These are phyloP conservation scores for Paraphaeosphaeria minitans DNA, from an alignment of 2,329 filamentous ascomycete genomes.

Conservation along the genomic window DNA sequence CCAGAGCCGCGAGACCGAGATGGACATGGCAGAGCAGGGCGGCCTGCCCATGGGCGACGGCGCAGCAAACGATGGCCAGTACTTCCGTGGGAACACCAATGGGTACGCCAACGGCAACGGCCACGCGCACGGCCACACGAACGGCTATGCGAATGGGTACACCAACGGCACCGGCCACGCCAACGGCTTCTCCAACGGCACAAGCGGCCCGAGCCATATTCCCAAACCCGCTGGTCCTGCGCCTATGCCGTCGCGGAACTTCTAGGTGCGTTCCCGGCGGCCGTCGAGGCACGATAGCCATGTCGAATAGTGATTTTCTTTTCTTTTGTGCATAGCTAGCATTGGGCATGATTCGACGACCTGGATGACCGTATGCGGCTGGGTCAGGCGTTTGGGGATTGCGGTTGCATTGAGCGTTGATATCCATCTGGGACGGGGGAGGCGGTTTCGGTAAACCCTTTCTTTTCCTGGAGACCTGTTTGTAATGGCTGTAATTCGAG, in stretches of 20 bases:
- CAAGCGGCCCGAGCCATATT: neutral
- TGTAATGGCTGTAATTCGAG: conserved; percentile 1
- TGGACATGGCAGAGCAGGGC: conserved; percentile 38
- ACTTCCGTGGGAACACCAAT: conserved; percentile 29
- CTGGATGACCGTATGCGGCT: conserved; percentile 4
- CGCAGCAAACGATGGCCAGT: conserved; percentile 31
- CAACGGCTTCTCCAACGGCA: conserved; percentile 1
- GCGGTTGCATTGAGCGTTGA: conserved; percentile 6
- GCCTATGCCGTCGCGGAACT: conserved; percentile 34
- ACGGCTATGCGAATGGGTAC: conserved; percentile 24
- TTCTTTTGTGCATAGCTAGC: conserved; percentile 9
- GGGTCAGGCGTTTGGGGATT: neutral
- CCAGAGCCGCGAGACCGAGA: conserved; percentile 43
- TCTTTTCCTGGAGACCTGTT: conserved; percentile 4
- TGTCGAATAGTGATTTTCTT: neutral
- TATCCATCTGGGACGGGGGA: conserved; percentile 1
- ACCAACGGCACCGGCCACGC: conserved; percentile 20
- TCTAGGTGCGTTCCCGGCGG: conserved; percentile 19
- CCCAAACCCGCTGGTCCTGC: conserved; percentile 23
- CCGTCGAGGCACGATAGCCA: neutral
- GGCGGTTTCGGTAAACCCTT: neutral
- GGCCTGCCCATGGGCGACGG: conserved; percentile 26
- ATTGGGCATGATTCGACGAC: conserved; percentile 3
- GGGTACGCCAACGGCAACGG: conserved; percentile 25
- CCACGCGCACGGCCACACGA: conserved; percentile 25